These are phyloP conservation scores for Mercurialis annua DNA, from an alignment of 345 rosid genomes.

Conservation along the genomic window DNA sequence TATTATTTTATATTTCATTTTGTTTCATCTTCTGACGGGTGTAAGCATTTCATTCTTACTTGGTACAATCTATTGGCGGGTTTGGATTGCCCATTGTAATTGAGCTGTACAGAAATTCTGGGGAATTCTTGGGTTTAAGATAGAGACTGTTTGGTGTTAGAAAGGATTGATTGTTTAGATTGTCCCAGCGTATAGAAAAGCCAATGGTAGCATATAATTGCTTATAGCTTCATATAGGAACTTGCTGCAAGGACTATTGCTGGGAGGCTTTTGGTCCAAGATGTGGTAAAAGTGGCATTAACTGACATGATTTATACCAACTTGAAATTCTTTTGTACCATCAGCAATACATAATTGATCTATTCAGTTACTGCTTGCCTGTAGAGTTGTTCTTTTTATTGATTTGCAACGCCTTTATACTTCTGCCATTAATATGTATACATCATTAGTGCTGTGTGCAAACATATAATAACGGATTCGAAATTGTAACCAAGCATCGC, in stretches of 20 bases:
- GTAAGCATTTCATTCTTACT: neutral
- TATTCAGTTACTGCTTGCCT: neutral
- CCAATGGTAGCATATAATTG: neutral
- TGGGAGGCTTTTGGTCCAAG: neutral
- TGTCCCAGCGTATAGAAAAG: neutral
- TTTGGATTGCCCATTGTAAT: too few relatives aligned
- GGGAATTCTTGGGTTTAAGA: neutral
- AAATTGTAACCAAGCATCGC: conserved; percentile 9
- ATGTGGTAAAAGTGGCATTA: neutral
- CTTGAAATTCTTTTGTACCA: neutral
- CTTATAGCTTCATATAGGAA: neutral
- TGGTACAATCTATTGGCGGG: too few relatives aligned
- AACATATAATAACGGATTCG: too few relatives aligned
- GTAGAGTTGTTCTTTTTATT: conserved; percentile 1
- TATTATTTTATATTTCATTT: neutral
- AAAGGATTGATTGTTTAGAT: neutral
- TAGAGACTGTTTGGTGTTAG: neutral
- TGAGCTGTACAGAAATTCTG: neutral
- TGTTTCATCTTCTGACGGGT: neutral
- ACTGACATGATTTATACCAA: neutral
- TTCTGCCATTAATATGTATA: conserved; percentile 1
- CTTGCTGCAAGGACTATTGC: neutral
- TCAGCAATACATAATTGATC: neutral
- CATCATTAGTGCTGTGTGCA: neutral
- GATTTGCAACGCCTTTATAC: neutral